A percentile compares a stretch with the other conserved stretches of the same genome.
Conservation (phyloP, 2,329 filamentous ascomycete genomes). For the Cryoendolithus antarcticus region DNA sequence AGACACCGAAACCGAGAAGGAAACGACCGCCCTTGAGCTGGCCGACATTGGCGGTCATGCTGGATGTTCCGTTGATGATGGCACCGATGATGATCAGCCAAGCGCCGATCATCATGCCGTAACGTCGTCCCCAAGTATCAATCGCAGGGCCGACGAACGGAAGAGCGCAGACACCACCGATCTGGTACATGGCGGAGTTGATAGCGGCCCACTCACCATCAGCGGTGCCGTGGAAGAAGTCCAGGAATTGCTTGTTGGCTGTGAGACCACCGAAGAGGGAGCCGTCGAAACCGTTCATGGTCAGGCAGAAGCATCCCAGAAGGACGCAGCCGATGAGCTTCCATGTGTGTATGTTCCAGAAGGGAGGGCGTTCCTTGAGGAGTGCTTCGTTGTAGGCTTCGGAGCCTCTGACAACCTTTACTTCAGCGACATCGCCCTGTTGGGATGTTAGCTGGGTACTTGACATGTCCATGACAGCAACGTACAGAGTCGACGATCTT, state of each 20-base stretch:
- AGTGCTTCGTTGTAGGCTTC: slow-evolving; percentile 45
- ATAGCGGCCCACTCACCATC: slow-evolving; percentile 33
- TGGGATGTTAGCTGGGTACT: not conserved
- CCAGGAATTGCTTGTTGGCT: slow-evolving; percentile 34
- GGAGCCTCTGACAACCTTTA: slow-evolving; percentile 39
- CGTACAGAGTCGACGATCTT: slow-evolving; percentile 4
- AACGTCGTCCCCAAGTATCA: slow-evolving; percentile 38
- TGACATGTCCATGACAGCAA: slow-evolving; percentile 1
- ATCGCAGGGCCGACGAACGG: slow-evolving; percentile 35
- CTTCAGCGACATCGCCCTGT: slow-evolving; percentile 16
- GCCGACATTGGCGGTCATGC: slow-evolving; percentile 25
- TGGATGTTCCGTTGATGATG: slow-evolving; percentile 35
- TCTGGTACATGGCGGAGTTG: slow-evolving; percentile 36
- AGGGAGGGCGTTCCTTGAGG: slow-evolving; percentile 37
- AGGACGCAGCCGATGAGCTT: slow-evolving; percentile 16
- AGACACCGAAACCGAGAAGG: slow-evolving; percentile 50
- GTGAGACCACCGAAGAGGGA: slow-evolving; percentile 42
- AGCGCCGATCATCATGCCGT: slow-evolving; percentile 38
- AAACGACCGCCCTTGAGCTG: slow-evolving; percentile 40
- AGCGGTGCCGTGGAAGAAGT: slow-evolving; percentile 30
- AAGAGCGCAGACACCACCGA: slow-evolving; percentile 33
- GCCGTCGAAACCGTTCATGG: slow-evolving; percentile 44
- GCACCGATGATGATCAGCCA: slow-evolving; percentile 51
- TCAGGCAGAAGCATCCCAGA: slow-evolving; percentile 28
- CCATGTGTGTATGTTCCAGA: slow-evolving; percentile 9